Base-by-base conservation (phyloP, 192 early-diverging fungal genomes). In the Linnemannia hyalina region DNA sequence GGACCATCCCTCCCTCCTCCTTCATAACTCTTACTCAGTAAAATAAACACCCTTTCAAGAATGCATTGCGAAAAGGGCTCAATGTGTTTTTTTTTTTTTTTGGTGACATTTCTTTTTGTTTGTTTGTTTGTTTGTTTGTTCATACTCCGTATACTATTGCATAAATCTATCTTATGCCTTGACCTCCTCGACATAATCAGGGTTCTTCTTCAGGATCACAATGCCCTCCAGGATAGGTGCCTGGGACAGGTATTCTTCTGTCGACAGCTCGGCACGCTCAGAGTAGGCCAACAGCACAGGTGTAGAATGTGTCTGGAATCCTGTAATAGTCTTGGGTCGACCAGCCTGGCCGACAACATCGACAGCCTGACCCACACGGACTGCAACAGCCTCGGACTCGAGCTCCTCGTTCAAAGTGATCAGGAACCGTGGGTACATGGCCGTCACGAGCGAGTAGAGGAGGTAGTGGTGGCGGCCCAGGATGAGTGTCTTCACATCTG, bases 321-420 rank as follows among this genome's bases (percentile, higher is more conserved):
- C 99, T 8, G 98, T 99, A 83, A 99, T 99, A 3, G 98, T 99
- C 90, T 99, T 99, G 76, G 98, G 98, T 74, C 96, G 90, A 32
- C 99, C 99, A 2, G 98, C 99, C 88, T 99, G 98, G 46, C 99
- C 99, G 32, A 99, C 99, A 0, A 97, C 96, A 90, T 99, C 99
- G n/a, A 99, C 98, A 35, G 99, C 98, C 89, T 99, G 97, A 49
- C 99, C 99, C 11, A 99, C 99, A 78, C 98, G 98, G 42, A 98
- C 98, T 49, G 95, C 95, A 49, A 95, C 96, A 22, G 95, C 90
- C 68, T 98, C 78, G 46, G 83, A 92, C 81, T 98, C 94, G n/a
- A 98, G 89, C 49, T 95, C 90, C 89, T 97, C 97, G 88, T 99
- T 95, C 81, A 99, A 89, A 36, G 99, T 99, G 81, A 99, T 98